Percentiles rank a stretch among this genome's conserved stretches.
Evolutionary conservation across 768 basidiomycete species (phyloP).

Genomic region (Suillus clintonianus): DNA sequence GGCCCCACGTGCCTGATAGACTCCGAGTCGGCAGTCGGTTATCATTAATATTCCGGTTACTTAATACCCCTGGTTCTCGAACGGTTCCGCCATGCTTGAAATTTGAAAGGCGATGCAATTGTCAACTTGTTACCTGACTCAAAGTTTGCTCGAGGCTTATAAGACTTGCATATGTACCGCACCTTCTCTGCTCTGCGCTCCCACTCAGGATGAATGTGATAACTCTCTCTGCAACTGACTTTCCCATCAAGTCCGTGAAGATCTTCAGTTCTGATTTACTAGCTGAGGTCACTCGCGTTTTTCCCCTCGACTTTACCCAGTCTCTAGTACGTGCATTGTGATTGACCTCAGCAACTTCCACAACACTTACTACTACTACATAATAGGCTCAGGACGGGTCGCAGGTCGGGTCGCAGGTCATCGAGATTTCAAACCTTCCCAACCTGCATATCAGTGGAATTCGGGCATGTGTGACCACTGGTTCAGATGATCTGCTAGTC

Average conservation of each 20-base stretch:
- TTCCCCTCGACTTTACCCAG: slow-evolving; percentile 16
- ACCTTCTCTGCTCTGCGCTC: not conserved
- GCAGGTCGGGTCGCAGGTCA: slow-evolving; percentile 10
- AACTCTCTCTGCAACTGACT: slow-evolving; percentile 7
- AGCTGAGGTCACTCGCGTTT: slow-evolving; percentile 20
- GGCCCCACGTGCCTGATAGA: too few relatives aligned
- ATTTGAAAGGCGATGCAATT: not conserved
- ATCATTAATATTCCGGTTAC: too few relatives aligned
- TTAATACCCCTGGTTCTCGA: too few relatives aligned
- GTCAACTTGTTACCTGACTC: not conserved
- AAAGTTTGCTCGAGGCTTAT: not conserved
- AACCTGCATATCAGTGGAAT: slow-evolving; percentile 1
- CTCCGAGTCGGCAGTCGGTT: too few relatives aligned
- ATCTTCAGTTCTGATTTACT: slow-evolving; percentile 11
- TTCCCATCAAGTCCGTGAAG: slow-evolving; percentile 19
- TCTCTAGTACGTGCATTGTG: slow-evolving; percentile 2
- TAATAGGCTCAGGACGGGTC: slow-evolving; percentile 13
- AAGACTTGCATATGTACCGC: not conserved
- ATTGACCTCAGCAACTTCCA: not conserved
- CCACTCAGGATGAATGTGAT: not conserved
- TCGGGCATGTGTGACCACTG: slow-evolving; percentile 15
- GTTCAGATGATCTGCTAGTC: slow-evolving; percentile 12
- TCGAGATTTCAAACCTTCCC: slow-evolving; percentile 20
- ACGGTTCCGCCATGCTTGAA: not conserved
- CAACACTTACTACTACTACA: not conserved